Base-by-base conservation (phyloP, 352 stramenopile genomes). In the Pythium chondricola region DNA sequence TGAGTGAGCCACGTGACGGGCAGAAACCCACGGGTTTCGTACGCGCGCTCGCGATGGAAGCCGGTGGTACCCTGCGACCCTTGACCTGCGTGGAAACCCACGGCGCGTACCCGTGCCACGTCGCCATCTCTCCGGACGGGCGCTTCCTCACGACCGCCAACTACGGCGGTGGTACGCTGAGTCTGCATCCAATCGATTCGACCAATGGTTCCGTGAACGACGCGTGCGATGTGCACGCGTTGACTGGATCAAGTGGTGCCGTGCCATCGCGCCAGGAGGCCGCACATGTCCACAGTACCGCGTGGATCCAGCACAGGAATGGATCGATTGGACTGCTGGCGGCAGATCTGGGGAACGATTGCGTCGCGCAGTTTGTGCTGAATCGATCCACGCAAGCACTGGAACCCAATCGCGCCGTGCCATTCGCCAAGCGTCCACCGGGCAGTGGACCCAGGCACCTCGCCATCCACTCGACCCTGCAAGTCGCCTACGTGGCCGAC, bases 391-490 rank as follows among this genome's bases (percentile, higher is more conserved):
- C 21, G 14, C 66, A 79, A 40, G 83, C 67, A 47, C 63, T 88
- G 25, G 33, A 38, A 16, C n/a, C 39, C 40, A 69, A 69, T 32
- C 20, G 60, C n/a, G 29, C 67, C 2, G 51, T 59, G 30, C 53
- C 61, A 38, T 81, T 84, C 48, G 60, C 79, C 21, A 52, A 57
- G 25, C 54, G 73, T 27, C 65, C 71, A 1, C 40, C 69, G 2
- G 82, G 71, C 29, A 74, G 65, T 8, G 82, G 82, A 0, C 82
- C 82, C 2, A 77, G 79, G n/a, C 82, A 93, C 63, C 63, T 93
- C 16, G 77, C 71, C n/a, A 56, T 93, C n/a, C 81, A 83, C 21
- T 27, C 63, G 22, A 60, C 61, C 17, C 52, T 74, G 10, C 47
- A 67, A 5, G 56, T 87, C 5, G 77, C 56, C 24, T 93, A 90